phyloP scores from a whole-genome alignment of 441 rosid genomes.

The Brassica hybrid region DNA sequence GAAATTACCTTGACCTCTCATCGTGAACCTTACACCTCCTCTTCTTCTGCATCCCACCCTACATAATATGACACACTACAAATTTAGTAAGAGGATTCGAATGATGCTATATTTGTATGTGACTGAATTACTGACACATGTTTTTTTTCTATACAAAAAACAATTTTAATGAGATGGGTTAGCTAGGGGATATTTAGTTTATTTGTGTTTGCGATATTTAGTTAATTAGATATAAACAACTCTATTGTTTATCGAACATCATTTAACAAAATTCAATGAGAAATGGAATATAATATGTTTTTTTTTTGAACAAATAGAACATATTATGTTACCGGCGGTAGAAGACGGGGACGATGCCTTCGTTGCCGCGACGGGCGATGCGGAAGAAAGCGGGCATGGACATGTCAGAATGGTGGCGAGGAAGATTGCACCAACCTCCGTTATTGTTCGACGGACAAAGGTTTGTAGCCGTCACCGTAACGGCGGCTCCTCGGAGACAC shows the following conservation, averaged over 20 bases:
- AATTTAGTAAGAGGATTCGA: not conserved
- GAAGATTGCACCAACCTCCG: slow-evolving; percentile 84
- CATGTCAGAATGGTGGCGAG: slow-evolving; percentile 83
- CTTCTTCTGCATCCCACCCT: slow-evolving; percentile 78
- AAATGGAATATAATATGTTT: not conserved
- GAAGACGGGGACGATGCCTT: slow-evolving; percentile 76
- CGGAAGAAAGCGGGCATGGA: slow-evolving; percentile 73
- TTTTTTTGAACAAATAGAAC: not conserved
- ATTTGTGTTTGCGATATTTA: too few species aligned
- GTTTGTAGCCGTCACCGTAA: slow-evolving; percentile 79
- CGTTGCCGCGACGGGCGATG: slow-evolving; percentile 70
- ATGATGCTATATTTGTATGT: not conserved
- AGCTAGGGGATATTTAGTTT: too few species aligned
- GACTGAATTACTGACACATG: too few species aligned
- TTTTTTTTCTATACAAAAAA: too few species aligned
- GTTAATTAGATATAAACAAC: not conserved
- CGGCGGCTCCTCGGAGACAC: slow-evolving; percentile 64
- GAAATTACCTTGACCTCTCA: slow-evolving; percentile 80
- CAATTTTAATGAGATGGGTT: not conserved
- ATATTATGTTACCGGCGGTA: slow-evolving; percentile 56
- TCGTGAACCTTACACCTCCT: slow-evolving; percentile 81
- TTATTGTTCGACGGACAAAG: slow-evolving; percentile 79
- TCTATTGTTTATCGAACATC: too few species aligned
- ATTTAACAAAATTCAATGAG: not conserved
- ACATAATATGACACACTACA: not conserved